Conservation (phyloP, 768 basidiomycete genomes). For the Tulasnella sp. region DNA sequence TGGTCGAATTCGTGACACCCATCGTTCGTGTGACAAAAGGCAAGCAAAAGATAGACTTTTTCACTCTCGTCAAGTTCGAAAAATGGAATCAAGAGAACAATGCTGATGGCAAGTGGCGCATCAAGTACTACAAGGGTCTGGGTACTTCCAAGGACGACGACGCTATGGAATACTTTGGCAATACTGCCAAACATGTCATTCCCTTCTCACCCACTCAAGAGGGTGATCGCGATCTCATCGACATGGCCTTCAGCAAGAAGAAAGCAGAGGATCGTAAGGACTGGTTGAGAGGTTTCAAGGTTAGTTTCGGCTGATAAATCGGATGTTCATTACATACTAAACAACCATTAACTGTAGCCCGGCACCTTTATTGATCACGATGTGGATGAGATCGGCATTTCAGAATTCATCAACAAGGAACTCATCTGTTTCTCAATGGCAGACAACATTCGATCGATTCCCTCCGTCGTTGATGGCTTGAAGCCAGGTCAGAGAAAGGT, state of each 20-base stretch:
- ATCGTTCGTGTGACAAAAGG: constrained; percentile 86
- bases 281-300: constrained; percentile 89
- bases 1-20: constrained; percentile 96
- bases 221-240: constrained; percentile 80
- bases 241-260: constrained; percentile 99
- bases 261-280: constrained; percentile 97
- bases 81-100: constrained; percentile 74
- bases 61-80: constrained; percentile 94
- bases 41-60: constrained; percentile 65
- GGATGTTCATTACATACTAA: neutral
- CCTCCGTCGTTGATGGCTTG: constrained; percentile 82
- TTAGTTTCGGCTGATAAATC: constrained; percentile 22
- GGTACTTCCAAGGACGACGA: constrained; percentile 86
- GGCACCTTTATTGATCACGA: constrained; percentile 90
- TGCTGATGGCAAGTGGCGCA: constrained; percentile 67
- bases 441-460: constrained; percentile 96
- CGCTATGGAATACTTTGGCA: constrained; percentile 82
- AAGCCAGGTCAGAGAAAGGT: constrained; percentile 98
- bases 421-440: constrained; percentile 99
- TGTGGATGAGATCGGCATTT: constrained; percentile 68
- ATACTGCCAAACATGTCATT: constrained; percentile 89
- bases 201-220: constrained; percentile 71
- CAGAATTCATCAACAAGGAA: constrained; percentile 97
- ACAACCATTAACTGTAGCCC: constrained; percentile 37
- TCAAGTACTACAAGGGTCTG: constrained; percentile 99